A percentile compares a stretch with the other conserved stretches of the same genome.
Conservation (phyloP, 495 filamentous ascomycete species). For the Achaetomiella virescens region DNA sequence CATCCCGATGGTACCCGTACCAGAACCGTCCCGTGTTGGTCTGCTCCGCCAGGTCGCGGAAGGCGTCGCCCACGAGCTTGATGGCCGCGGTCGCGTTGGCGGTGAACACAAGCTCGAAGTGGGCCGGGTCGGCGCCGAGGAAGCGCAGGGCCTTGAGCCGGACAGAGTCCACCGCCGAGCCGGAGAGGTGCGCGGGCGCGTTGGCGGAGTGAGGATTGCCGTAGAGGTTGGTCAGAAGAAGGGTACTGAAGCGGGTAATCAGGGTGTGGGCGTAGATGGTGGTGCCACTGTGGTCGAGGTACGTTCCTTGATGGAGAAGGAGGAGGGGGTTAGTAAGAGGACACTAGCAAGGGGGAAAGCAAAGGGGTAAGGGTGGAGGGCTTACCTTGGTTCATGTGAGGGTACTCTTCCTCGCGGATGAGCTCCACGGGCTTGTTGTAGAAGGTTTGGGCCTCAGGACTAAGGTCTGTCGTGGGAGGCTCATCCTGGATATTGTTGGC, state of each 20-base stretch:
- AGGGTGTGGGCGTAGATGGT: constrained; percentile 63
- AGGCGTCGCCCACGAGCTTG: constrained; percentile 67
- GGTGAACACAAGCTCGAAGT: constrained; percentile 86
- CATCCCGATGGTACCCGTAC: constrained; percentile 70
- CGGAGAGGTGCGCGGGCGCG: constrained; percentile 55
- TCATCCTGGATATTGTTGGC: too few species aligned
- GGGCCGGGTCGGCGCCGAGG: constrained; percentile 75
- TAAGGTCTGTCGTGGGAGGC: not conserved
- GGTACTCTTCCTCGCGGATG: constrained; percentile 40
- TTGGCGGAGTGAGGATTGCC: constrained; percentile 75
- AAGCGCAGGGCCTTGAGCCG: constrained; percentile 64
- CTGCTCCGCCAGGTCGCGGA: constrained; percentile 50
- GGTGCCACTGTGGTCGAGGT: constrained; percentile 73
- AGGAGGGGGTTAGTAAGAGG: not conserved
- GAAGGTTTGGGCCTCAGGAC: not conserved
- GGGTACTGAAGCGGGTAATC: constrained; percentile 51
- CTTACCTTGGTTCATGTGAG: constrained; percentile 44
- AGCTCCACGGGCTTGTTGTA: constrained; percentile 37
- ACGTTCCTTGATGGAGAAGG: constrained; percentile 36
- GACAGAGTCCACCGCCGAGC: constrained; percentile 53
- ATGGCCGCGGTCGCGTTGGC: constrained; percentile 88
- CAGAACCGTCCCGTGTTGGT: constrained; percentile 46
- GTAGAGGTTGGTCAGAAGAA: constrained; percentile 54
- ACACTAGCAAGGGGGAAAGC: not conserved
- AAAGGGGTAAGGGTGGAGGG: not conserved